These are phyloP conservation scores for Buxus sempervirens DNA, from an alignment of 164 flowering plant genomes.

Conservation along the genomic window DNA sequence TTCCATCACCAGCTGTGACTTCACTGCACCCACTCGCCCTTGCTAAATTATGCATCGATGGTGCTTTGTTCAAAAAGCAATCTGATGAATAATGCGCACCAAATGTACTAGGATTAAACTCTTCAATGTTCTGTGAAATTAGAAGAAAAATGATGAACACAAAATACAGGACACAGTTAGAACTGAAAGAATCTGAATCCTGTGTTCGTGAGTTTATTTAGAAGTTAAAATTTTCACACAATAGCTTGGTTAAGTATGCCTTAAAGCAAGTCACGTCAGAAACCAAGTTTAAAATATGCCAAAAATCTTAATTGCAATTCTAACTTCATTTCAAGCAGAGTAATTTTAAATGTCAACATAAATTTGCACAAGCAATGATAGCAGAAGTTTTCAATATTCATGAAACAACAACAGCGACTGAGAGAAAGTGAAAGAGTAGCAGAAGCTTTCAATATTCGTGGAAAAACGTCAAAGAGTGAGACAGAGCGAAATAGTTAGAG, in stretches of 20 bases:
- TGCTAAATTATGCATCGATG: background rate
- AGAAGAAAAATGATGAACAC: background rate
- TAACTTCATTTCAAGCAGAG: background rate
- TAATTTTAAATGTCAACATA: no score
- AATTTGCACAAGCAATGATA: no score
- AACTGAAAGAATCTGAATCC: background rate
- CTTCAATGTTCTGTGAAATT: constrained; percentile 13
- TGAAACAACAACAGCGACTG: no score
- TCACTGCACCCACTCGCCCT: constrained; percentile 10
- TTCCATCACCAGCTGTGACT: constrained; percentile 14
- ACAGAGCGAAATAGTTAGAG: no score
- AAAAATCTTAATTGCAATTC: background rate
- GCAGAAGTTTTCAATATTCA: no score
- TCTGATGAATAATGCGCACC: constrained; percentile 3
- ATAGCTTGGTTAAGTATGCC: background rate
- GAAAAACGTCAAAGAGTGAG: no score
- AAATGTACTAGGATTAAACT: constrained; percentile 4
- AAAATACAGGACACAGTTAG: background rate
- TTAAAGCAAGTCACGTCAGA: background rate
- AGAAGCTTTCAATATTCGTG: no score
- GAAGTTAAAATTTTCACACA: background rate
- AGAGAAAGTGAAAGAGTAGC: no score
- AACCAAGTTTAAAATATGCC: background rate
- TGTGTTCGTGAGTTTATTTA: background rate
- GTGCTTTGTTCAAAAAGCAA: constrained; percentile 9